Conservation (phyloP, 805 yeast species). For the Candida verbasci region DNA sequence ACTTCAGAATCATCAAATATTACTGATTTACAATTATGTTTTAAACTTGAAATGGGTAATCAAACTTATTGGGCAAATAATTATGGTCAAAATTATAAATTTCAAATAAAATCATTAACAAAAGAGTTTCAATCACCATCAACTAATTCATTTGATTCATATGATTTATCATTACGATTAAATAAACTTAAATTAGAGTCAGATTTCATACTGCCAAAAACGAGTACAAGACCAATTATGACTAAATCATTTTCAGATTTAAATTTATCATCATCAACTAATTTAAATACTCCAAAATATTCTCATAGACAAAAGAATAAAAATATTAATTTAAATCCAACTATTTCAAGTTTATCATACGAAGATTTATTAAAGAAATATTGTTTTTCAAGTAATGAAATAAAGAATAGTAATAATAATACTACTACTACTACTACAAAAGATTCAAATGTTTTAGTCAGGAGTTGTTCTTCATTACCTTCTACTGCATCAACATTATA, state of each 20-base stretch:
- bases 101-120: conserved; percentile 13
- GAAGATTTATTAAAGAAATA: conserved; percentile 31
- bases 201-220: too few species aligned
- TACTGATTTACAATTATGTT: conserved; percentile 31
- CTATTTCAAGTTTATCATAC: conserved; percentile 13
- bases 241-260: conserved; percentile 9
- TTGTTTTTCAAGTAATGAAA: conserved; percentile 35
- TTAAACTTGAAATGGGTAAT: conserved; percentile 27
- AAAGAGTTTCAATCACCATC: conserved; percentile 5
- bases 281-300: conserved; percentile 4
- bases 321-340: not conserved
- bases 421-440: not conserved
- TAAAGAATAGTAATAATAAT: too few species aligned
- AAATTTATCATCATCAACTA: not conserved
- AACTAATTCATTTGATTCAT: conserved; percentile 14
- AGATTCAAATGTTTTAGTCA: too few species aligned
- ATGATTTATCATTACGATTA: conserved; percentile 18
- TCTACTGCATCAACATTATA: conserved; percentile 33
- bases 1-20: not conserved
- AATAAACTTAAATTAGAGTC: conserved; percentile 5
- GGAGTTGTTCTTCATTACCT: conserved; percentile 9
- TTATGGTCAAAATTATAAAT: conserved; percentile 27
- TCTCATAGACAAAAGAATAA: conserved; percentile 7
- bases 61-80: conserved; percentile 38
- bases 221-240: conserved; percentile 2